phyloP scores from a whole-genome alignment of 208 protist species.

The Crithidia sp. region DNA sequence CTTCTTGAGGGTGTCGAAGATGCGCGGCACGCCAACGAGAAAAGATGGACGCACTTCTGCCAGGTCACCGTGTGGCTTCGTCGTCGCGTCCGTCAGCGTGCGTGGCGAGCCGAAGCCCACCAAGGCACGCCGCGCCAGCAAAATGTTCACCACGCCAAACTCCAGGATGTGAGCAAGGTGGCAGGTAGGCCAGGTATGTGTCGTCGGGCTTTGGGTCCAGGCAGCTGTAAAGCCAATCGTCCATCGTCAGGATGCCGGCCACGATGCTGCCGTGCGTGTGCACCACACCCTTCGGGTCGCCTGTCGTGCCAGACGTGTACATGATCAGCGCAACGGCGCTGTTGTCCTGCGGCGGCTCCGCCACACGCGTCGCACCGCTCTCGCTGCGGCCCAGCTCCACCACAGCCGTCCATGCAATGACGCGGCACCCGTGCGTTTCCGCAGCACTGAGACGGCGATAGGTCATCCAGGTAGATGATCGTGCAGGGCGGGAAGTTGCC shows the following conservation, averaged over 20 bases:
- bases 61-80: constrained; percentile 82
- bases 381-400: constrained; percentile 40
- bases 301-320: constrained; percentile 87
- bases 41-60: constrained; percentile 69
- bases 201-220: constrained; percentile 33
- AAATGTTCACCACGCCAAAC: constrained; percentile 71
- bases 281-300: constrained; percentile 89
- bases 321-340: constrained; percentile 52
- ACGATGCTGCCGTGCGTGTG: constrained; percentile 78
- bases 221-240: constrained; percentile 21
- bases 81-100: constrained; percentile 68
- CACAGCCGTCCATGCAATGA: constrained; percentile 64
- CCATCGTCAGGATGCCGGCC: constrained; percentile 52
- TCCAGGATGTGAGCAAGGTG: constrained; percentile 93
- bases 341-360: constrained; percentile 28
- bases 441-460: constrained; percentile 26
- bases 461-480: constrained; percentile 63
- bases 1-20: constrained; percentile 85
- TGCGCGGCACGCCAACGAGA: constrained; percentile 78
- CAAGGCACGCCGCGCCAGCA: constrained; percentile 34
- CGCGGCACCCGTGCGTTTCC: constrained; percentile 18
- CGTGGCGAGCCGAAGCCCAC: constrained; percentile 76
- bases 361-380: constrained; percentile 10
- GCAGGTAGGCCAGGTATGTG: constrained; percentile 87
- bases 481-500: constrained; percentile 39